A percentile compares a stretch with the other conserved stretches of the same genome.
These are phyloP conservation scores for Fraxinus angustifolia DNA, from an alignment of 305 asterid species.

Conservation along the genomic window DNA sequence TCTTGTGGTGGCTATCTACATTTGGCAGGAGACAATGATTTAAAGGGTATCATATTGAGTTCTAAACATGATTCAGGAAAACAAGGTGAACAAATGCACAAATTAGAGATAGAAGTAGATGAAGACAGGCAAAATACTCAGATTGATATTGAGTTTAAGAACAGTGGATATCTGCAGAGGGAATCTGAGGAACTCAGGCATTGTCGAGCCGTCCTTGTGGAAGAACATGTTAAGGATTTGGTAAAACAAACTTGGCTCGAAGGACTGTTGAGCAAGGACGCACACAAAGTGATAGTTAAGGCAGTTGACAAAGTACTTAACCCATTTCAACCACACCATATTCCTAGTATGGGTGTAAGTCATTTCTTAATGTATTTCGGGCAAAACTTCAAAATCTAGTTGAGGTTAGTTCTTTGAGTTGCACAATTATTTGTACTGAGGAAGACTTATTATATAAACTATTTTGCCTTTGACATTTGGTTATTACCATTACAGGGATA, in stretches of 20 bases:
- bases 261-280: slow-evolving; percentile 75
- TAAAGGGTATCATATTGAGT: neutral
- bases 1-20: neutral
- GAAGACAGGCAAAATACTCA: slow-evolving; percentile 31
- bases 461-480: slow-evolving; percentile 29
- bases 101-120: slow-evolving; percentile 33
- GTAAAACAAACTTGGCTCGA: slow-evolving; percentile 72
- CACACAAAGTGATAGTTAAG: slow-evolving; percentile 70
- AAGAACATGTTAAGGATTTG: slow-evolving; percentile 70
- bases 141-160: slow-evolving; percentile 31
- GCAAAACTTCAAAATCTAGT: slow-evolving; percentile 69
- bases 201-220: slow-evolving; percentile 68
- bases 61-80: slow-evolving; percentile 18
- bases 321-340: slow-evolving; percentile 56
- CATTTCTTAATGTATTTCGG: slow-evolving; percentile 48
- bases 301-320: slow-evolving; percentile 62
- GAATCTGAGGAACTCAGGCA: slow-evolving; percentile 47
- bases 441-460: slow-evolving; percentile 19
- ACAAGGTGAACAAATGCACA: slow-evolving; percentile 31
- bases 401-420: slow-evolving; percentile 60
- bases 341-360: slow-evolving; percentile 61
- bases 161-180: slow-evolving; percentile 32
- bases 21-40: neutral
- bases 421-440: slow-evolving; percentile 8
- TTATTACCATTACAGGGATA: slow-evolving; percentile 66